These are phyloP conservation scores for Oryza brachyantha DNA, from an alignment of 176 grass and related monocot species.

Conservation along the genomic window DNA sequence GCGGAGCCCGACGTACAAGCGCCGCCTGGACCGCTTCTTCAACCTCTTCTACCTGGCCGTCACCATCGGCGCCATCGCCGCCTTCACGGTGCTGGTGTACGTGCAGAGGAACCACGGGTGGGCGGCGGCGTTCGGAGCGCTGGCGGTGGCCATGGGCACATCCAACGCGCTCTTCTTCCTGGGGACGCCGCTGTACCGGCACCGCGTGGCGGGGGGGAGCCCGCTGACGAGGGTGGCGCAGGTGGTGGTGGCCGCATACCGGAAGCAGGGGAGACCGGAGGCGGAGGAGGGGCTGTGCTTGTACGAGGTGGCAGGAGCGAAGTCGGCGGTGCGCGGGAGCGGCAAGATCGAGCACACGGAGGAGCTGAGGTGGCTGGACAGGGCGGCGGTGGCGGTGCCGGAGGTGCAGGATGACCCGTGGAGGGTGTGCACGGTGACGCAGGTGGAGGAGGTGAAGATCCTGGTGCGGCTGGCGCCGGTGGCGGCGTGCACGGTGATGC, in stretches of 20 bases:
- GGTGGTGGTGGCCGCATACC: constrained; percentile 71
- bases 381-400: constrained; percentile 64
- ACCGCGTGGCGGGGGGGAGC: constrained; percentile 73
- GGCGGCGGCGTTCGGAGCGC: constrained; percentile 75
- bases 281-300: constrained; percentile 56
- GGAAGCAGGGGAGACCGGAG: no score
- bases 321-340: constrained; percentile 74
- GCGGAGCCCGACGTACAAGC: constrained; percentile 48
- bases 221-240: constrained; percentile 77
- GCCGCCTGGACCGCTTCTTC: constrained; percentile 73
- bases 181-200: constrained; percentile 75
- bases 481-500: constrained; percentile 79
- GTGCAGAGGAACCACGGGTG: constrained; percentile 77
- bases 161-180: constrained; percentile 86
- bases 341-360: constrained; percentile 93
- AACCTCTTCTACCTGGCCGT: constrained; percentile 94
- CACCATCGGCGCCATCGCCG: constrained; percentile 71
- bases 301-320: constrained; percentile 73
- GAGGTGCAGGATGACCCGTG: constrained; percentile 44
- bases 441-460: constrained; percentile 97
- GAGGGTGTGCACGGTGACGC: constrained; percentile 76
- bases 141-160: constrained; percentile 75
- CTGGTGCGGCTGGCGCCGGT: constrained; percentile 76
- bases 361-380: constrained; percentile 73
- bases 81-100: constrained; percentile 86